Conservation (phyloP, 352 stramenopile species). For the Phytophthora ramorum region DNA sequence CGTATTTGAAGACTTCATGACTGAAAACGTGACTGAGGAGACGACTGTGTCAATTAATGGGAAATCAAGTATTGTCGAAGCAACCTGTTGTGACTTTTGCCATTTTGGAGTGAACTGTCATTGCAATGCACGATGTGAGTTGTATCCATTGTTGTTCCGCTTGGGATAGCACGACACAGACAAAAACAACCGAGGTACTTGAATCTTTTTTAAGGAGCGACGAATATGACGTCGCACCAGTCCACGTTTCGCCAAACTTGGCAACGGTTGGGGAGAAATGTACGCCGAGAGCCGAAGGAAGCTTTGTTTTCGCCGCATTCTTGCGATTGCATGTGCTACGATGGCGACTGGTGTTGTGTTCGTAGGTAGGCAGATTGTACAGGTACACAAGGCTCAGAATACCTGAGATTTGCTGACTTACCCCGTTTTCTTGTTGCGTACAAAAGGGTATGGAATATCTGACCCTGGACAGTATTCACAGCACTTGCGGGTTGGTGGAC, state of each 20-base stretch:
- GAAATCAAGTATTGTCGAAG: not conserved
- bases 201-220: no score
- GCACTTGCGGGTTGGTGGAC: conserved; percentile 17
- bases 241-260: not conserved
- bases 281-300: not conserved
- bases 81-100: no score
- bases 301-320: not conserved
- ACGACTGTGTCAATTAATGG: not conserved
- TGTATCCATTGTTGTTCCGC: not conserved
- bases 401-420: no score
- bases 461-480: not conserved
- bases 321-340: not conserved
- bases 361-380: conserved; percentile 8
- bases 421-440: not conserved
- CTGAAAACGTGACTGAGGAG: not conserved
- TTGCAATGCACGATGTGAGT: no score
- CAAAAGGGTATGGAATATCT: conserved; percentile 3
- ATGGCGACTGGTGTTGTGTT: conserved; percentile 16
- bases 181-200: not conserved
- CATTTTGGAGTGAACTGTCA: no score
- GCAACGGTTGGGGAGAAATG: not conserved
- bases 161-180: not conserved
- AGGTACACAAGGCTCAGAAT: not conserved
- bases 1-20: conserved; percentile 2
- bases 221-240: not conserved